Conservation (phyloP, 108 stramenopile genomes). For the Pseudonitzschia multiseries region DNA sequence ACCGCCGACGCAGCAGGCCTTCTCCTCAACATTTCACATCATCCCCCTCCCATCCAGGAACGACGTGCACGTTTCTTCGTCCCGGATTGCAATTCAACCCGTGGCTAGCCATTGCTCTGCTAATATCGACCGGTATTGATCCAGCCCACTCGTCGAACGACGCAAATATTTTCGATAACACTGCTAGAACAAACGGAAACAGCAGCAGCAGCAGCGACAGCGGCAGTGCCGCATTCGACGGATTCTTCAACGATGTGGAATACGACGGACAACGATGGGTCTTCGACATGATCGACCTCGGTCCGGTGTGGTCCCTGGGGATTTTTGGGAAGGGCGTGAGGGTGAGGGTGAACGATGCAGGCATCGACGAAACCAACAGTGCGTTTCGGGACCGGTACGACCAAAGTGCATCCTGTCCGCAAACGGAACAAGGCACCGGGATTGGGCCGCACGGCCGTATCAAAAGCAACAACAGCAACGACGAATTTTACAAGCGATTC, state of each 20-base stretch:
- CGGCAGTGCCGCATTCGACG: background rate
- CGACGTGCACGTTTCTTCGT: no score
- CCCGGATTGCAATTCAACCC: no score
- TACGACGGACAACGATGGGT: conserved; percentile 30
- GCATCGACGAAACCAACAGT: conserved; percentile 20
- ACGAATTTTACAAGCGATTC: background rate
- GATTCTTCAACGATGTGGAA: conserved; percentile 23
- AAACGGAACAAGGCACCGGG: background rate
- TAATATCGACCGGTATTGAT: no score
- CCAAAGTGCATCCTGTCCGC: conserved; percentile 29
- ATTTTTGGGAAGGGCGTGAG: conserved; percentile 29
- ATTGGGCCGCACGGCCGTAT: background rate
- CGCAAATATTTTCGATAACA: no score
- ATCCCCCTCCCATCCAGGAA: no score
- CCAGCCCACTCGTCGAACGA: no score
- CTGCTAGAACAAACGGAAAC: no score
- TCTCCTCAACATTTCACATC: no score
- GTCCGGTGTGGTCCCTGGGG: conserved; percentile 32
- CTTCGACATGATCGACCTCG: conserved; percentile 37
- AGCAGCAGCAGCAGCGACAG: background rate
- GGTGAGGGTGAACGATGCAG: conserved; percentile 40
- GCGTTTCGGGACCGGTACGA: conserved; percentile 31
- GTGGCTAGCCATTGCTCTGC: no score
- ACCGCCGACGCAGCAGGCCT: no score
- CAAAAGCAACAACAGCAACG: background rate